phyloP scores from a whole-genome alignment of 306 rosid species.

The Hippophae tibetana region DNA sequence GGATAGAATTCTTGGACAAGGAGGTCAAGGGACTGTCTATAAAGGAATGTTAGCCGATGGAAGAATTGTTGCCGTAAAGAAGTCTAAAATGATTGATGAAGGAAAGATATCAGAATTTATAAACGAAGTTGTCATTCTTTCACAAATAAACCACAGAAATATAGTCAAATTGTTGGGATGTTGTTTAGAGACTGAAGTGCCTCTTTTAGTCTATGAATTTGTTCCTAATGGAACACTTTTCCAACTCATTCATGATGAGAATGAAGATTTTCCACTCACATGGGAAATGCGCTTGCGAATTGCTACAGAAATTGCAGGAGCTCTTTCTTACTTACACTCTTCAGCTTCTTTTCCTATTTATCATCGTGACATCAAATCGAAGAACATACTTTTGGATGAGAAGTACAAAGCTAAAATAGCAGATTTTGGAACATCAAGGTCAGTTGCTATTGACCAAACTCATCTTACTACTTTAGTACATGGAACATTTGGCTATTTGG shows the following conservation, averaged over 20 bases:
- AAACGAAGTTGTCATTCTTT: conserved; percentile 16
- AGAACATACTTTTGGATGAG: conserved; percentile 12
- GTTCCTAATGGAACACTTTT: conserved; percentile 13
- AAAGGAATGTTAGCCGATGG: conserved; percentile 21
- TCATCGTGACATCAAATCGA: conserved; percentile 19
- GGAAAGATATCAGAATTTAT: conserved; percentile 1
- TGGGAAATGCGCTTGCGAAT: conserved; percentile 10
- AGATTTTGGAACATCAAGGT: conserved; percentile 17
- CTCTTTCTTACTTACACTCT: conserved; percentile 15
- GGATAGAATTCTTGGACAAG: conserved; percentile 17
- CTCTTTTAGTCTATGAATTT: conserved; percentile 12
- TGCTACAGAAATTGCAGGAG: conserved; percentile 9
- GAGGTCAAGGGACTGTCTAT: conserved; percentile 24
- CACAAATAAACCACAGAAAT: conserved; percentile 13
- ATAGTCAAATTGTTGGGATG: conserved; percentile 13
- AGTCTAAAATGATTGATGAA: conserved; percentile 10
- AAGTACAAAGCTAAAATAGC: conserved; percentile 13
- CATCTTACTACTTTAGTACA: conserved; percentile 11
- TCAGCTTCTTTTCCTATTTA: conserved; percentile 10
- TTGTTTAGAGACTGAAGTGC: conserved; percentile 13
- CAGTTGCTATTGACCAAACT: conserved; percentile 5
- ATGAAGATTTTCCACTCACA: not conserved
- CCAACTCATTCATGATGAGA: not conserved
- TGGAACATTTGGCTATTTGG: conserved; percentile 17
- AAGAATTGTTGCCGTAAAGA: conserved; percentile 16